Percentiles rank a stretch among this genome's conserved stretches.
phyloP scores from a whole-genome alignment of 176 grass and related monocot genomes.

The Bonia amplexicaulis region DNA sequence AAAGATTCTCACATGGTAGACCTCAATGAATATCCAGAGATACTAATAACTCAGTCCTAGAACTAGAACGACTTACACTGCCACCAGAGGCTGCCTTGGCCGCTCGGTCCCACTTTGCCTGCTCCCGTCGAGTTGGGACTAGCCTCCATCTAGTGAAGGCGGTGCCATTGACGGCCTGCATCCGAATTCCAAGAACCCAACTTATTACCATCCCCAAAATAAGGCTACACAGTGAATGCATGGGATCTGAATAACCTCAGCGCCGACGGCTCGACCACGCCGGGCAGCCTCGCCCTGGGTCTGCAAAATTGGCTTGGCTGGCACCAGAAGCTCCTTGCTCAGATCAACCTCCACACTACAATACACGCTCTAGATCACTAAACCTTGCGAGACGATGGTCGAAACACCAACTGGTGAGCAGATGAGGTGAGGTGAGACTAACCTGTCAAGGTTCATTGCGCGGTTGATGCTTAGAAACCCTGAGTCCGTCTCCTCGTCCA shows the following conservation, averaged over 20 bases:
- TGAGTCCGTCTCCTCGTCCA: slow-evolving; percentile 45
- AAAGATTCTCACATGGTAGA: neutral
- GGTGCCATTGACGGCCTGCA: slow-evolving; percentile 48
- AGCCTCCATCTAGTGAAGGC: slow-evolving; percentile 71
- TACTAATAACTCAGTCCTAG: neutral
- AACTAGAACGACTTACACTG: slow-evolving; percentile 46
- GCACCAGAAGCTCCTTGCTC: slow-evolving; percentile 80
- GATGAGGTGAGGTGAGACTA: slow-evolving; percentile 1
- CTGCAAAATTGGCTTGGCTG: slow-evolving; percentile 62
- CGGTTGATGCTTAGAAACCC: slow-evolving; percentile 91
- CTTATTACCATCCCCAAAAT: neutral
- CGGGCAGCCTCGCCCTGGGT: slow-evolving; percentile 81
- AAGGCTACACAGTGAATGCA: neutral
- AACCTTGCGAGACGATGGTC: neutral
- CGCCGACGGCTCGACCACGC: slow-evolving; percentile 42
- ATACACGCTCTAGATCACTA: neutral
- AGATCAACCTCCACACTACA: slow-evolving; percentile 86
- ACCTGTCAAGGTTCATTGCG: slow-evolving; percentile 83
- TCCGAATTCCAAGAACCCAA: neutral
- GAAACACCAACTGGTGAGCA: neutral
- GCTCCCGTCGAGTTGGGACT: slow-evolving; percentile 75
- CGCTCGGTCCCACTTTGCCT: slow-evolving; percentile 79
- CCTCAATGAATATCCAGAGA: neutral
- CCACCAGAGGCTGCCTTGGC: slow-evolving; percentile 71
- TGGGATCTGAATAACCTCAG: slow-evolving; percentile 27